Conservation (phyloP, 805 yeast species). For the Saturnispora ahearnii region DNA sequence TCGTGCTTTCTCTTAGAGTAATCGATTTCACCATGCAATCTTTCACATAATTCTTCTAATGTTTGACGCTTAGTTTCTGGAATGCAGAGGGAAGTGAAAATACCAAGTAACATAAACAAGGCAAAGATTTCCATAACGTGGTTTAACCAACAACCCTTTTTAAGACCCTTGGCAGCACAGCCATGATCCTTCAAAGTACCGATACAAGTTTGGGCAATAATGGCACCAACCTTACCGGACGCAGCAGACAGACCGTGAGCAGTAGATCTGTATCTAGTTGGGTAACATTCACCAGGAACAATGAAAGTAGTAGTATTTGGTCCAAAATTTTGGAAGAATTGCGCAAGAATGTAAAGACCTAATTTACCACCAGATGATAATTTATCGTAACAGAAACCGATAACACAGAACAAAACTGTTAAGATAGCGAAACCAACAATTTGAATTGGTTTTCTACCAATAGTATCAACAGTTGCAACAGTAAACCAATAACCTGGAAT, state of each 20-base stretch:
- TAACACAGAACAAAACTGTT: conserved; percentile 63
- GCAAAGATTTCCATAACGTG: conserved; percentile 94
- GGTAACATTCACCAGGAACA: conserved; percentile 87
- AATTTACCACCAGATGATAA: conserved; percentile 56
- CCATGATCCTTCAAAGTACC: conserved; percentile 78
- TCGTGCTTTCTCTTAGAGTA: conserved; percentile 14
- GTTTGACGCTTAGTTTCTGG: conserved; percentile 93
- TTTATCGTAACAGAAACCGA: conserved; percentile 78
- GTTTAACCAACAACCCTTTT: conserved; percentile 69
- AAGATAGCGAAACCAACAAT: conserved; percentile 63
- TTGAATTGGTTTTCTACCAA: conserved; percentile 85
- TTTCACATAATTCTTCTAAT: conserved; percentile 73
- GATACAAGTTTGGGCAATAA: conserved; percentile 78
- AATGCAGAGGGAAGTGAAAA: conserved; percentile 52
- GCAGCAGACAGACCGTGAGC: conserved; percentile 96
- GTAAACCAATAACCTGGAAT: conserved; percentile 90
- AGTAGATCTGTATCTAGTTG: conserved; percentile 91
- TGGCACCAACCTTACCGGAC: conserved; percentile 85
- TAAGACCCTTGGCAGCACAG: conserved; percentile 46
- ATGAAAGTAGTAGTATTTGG: conserved; percentile 90
- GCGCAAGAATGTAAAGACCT: conserved; percentile 70
- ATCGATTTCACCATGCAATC: conserved; percentile 72
- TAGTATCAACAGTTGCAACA: conserved; percentile 67
- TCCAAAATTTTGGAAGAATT: conserved; percentile 87
- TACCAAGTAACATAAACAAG: conserved; percentile 79